Base-by-base conservation (phyloP, 139 green algal species). In the Tetradesmus lagerheimii region DNA sequence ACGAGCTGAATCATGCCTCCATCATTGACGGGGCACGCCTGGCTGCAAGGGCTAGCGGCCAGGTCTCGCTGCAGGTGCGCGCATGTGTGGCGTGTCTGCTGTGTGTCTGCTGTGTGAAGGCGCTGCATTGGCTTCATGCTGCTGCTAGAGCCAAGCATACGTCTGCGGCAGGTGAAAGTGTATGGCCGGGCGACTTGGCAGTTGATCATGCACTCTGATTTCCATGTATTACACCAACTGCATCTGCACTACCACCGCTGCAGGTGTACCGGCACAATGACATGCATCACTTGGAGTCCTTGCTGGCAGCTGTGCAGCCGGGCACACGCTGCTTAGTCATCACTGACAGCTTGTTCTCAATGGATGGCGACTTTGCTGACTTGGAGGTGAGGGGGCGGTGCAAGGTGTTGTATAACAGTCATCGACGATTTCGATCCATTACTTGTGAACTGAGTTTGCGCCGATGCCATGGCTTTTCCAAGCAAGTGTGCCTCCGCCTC, bases 1-100 rank as follows among this genome's bases (percentile, higher is more conserved):
- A 99, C 79, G 96, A 97, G 89, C 96, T 99, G 8, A 99, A 99
- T 90, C 98, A 99, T 91, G 98, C 98, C 0, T 98, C 94, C 87
- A 99, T 99, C 91, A 96, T 99, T 77, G 98, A 99, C 85, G 98
- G 96, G 5, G 93, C 92, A 5, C 87, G 96, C 23, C 92, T 99
- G 66, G 97, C 93, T 31, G 27, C 66, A 37, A 85, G 90, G 5
- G 77, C 53, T 11, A 34, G 57, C 4, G 20, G 57, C 25, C 23
- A 31, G 57, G 57, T 71, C 20, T 71, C 57, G 8, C 57, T 71
- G 23, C 57, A 71, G 57, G 57, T 71, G 31, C 23, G 57, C 8
- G 57, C 20, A 4, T 31, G 57, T 71, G 5, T 71, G 14, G 57
- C 20, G 3, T 31, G 57, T 71, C 25, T 71, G 14, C 53, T 29